Base-by-base conservation (phyloP, 495 filamentous ascomycete genomes). In the Neurospora sp. region DNA sequence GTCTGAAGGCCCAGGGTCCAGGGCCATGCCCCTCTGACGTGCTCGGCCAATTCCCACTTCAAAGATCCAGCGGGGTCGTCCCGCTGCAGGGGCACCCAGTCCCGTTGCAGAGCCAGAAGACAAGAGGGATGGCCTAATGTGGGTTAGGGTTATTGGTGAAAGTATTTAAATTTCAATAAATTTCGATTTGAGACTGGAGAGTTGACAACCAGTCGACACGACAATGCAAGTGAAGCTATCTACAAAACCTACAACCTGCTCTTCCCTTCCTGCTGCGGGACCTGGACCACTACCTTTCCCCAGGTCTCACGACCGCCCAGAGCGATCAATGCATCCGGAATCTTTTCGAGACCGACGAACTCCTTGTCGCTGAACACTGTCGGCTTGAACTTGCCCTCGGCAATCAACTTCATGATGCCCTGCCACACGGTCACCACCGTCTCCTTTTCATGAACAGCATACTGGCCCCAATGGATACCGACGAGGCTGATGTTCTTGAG, bases 281-380 rank as follows among this genome's bases (percentile, higher is more conserved):
- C 86, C 82, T 92, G 92, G 4, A 98, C 92, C 1, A 98, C 93
- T 2, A 98, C 95, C 87, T 98, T 98, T 0, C 95, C 95, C 95
- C 95, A 98, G 0, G 93, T 97, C 77, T 91, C 93, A 66, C 95
- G 84, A 18, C 87, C 87, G 0, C 93, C 95, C 46, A 98, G 83
- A 18, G 91, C 90, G 79, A 91, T 84, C 78, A 98, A 82, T 0
- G 95, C 95, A 72, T 87, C 87, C 0, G 91, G 90, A 23, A 98
- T 88, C 73, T 86, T 89, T 79, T 97, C 93, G 73, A 98, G 81
- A 0, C 95, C 94, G 38, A 92, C 88, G 82, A 93, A 97, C 75
- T 90, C 90, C 84, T 89, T 86, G 80, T 96, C 95, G 39, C 87
- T 90, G 78, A 93, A 98, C 60, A 91, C 90, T 4, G 94, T 98